Percentiles rank a stretch among this genome's conserved stretches.
These are phyloP conservation scores for Xylariales sp. DNA, from an alignment of 2,329 filamentous ascomycete genomes.

Conservation along the genomic window DNA sequence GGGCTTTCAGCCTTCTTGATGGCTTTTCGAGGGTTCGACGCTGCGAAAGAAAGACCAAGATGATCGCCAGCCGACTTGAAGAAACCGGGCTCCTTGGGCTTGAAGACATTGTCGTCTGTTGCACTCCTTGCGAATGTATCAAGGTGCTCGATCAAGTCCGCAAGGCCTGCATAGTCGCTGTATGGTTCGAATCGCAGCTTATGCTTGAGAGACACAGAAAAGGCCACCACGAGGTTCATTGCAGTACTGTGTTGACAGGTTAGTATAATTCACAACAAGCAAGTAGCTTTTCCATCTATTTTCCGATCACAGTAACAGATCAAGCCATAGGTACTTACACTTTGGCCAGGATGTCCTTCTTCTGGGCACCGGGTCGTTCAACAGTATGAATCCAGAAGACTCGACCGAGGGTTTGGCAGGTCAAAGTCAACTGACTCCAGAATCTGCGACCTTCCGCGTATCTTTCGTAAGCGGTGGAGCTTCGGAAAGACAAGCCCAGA, in stretches of 20 bases:
- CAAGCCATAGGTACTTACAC: conserved; percentile 19
- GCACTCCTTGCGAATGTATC: conserved; percentile 66
- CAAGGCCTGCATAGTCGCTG: conserved; percentile 69
- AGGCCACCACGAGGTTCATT: conserved; percentile 74
- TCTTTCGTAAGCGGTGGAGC: conserved; percentile 73
- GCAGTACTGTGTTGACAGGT: conserved; percentile 40
- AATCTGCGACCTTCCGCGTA: conserved; percentile 56
- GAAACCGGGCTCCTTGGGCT: conserved; percentile 37
- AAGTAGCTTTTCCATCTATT: neutral
- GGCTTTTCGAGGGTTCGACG: conserved; percentile 71
- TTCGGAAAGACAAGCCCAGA: conserved; percentile 72
- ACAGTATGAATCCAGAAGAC: conserved; percentile 76
- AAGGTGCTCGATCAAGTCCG: conserved; percentile 64
- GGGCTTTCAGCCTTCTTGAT: conserved; percentile 70
- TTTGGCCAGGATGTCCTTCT: conserved; percentile 66
- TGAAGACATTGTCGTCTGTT: conserved; percentile 33
- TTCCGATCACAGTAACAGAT: neutral
- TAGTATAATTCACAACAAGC: neutral
- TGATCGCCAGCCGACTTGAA: conserved; percentile 67
- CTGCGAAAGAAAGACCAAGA: conserved; percentile 70
- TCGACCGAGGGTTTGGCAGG: conserved; percentile 64
- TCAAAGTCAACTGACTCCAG: conserved; percentile 57
- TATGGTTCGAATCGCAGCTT: conserved; percentile 80
- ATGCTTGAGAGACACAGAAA: conserved; percentile 74
- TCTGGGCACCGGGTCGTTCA: conserved; percentile 55